Evolutionary conservation across 306 rosid genomes (phyloP).

Genomic region (Cucumis cinereus): DNA sequence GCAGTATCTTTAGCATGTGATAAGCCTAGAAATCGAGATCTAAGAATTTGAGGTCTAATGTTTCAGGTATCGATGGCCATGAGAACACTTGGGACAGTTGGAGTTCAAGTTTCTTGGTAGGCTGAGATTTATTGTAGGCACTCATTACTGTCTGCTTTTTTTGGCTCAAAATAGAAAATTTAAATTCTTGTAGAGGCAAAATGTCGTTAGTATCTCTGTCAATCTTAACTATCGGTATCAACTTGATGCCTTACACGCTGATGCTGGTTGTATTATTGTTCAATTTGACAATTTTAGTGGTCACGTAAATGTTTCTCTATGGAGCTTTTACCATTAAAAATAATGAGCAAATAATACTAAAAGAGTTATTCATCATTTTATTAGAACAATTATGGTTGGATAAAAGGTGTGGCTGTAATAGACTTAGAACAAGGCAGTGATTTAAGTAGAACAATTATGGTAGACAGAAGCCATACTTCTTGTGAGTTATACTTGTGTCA

Average conservation of each 20-base stretch:
- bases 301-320: background rate
- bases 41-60: background rate
- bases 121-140: conserved; percentile 9
- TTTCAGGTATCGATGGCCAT: conserved; percentile 72
- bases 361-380: background rate
- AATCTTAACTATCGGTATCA: background rate
- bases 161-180: too few relatives aligned
- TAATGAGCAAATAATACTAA: background rate
- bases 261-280: background rate
- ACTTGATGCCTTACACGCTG: background rate
- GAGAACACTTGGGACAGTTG: conserved; percentile 61
- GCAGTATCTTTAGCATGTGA: background rate
- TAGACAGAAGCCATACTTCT: background rate
- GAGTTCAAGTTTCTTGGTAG: conserved; percentile 72
- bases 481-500: background rate
- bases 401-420: background rate
- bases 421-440: background rate
- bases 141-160: background rate
- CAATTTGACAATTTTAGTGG: background rate
- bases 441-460: background rate
- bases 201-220: background rate
- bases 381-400: background rate
- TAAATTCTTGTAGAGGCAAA: too few relatives aligned
- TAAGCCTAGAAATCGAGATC: background rate
- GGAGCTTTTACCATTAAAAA: background rate